Base-by-base conservation (phyloP, 176 grass and related monocot species). In the Metroxylon sagu region DNA sequence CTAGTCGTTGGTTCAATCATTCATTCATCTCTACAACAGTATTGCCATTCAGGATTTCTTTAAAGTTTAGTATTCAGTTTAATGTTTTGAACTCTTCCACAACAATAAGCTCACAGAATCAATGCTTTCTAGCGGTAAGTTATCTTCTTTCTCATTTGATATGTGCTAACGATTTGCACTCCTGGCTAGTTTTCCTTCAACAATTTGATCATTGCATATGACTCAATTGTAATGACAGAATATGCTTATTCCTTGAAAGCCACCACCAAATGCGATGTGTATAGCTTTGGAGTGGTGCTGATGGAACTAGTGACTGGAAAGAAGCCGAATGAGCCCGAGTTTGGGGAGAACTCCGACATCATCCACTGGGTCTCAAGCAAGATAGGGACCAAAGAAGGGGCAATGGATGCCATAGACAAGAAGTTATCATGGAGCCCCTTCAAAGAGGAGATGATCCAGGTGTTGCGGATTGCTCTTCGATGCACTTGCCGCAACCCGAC, bases 271-370 rank as follows among this genome's bases (percentile, higher is more conserved):
- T 83, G 74, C 4, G 80, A 83, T 27, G 80, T 83, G 0, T 83
- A 83, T 50, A 83, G 80, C 69, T 83, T 83, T 29, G 80, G 80
- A 14, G 80, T 83, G 50, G 74, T 83, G 39, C 68, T 92, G 4
- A 89, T 95, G 86, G 90, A 95, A 74, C 74, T 95, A 12, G 80
- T 74, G 3, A 85, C 87, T 0, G 93, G 93, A 29, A 98, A 77
- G 77, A 98, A 92, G 75, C 93, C 93, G 5, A 92, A 87, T 53
- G 93, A 98, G 77, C 81, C 81, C 12, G 87, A 98, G 74, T 92
- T 98, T 59, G 93, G 87, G 0, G 93, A 98, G 26, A 88, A 77
- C 25, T 17, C 73, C 26, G 93, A 98, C 78, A 92, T 98, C 59
- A 74, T 92, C 65, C 81, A 92, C 53, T 98, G 87, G 84, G 65